These are phyloP conservation scores for Rugonectria rugulosa DNA, from an alignment of 2,329 filamentous ascomycete species.

Conservation along the genomic window DNA sequence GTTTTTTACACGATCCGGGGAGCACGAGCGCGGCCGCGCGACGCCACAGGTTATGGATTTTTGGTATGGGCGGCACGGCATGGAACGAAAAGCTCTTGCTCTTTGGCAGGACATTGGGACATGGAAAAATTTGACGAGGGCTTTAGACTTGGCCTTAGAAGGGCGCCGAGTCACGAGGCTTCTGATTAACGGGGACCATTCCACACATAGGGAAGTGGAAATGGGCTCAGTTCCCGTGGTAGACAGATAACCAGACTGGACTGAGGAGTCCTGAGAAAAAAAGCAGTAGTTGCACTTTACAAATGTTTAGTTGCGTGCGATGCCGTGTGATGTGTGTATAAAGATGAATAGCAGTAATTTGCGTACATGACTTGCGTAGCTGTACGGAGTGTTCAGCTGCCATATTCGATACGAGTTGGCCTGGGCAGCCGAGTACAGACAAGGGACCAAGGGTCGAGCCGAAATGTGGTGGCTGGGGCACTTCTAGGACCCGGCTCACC, in stretches of 20 bases:
- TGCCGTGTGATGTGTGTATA: not conserved
- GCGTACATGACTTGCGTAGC: no score
- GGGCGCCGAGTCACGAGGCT: slow-evolving; percentile 37
- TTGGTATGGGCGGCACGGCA: slow-evolving; percentile 46
- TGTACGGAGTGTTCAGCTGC: no score
- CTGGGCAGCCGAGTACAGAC: not conserved
- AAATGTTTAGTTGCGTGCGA: not conserved
- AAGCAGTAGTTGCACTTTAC: slow-evolving; percentile 34
- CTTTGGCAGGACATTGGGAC: slow-evolving; percentile 41
- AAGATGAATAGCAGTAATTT: not conserved
- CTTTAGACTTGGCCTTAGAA: slow-evolving; percentile 37
- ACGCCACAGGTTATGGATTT: slow-evolving; percentile 48
- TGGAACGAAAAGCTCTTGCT: slow-evolving; percentile 42
- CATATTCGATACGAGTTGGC: no score
- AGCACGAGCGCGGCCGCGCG: slow-evolving; percentile 49
- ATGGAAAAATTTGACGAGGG: slow-evolving; percentile 39
- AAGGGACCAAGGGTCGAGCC: not conserved
- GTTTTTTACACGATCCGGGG: slow-evolving; percentile 44
- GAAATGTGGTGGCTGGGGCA: not conserved
- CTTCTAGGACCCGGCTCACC: no score
- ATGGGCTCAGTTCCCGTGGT: slow-evolving; percentile 41
- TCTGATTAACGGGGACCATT: slow-evolving; percentile 38
- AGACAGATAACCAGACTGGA: slow-evolving; percentile 45
- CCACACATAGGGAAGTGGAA: slow-evolving; percentile 28
- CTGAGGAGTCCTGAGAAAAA: slow-evolving; percentile 45